These are phyloP conservation scores for Pichia sp. DNA, from an alignment of 1,139 yeast genomes.

Conservation along the genomic window DNA sequence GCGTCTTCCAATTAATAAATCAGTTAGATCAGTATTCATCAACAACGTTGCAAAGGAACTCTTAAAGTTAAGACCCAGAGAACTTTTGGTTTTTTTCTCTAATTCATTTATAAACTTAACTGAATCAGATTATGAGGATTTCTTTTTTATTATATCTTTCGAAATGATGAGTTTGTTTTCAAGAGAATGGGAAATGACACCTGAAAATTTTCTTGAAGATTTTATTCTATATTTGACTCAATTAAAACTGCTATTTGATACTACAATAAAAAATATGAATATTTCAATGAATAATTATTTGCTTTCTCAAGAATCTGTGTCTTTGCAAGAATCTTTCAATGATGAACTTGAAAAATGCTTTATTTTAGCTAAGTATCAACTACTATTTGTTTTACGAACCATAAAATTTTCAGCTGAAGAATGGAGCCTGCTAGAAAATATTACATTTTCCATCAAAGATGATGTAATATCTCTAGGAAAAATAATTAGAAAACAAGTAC, in stretches of 20 bases:
- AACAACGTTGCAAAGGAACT: slow-evolving; percentile 3
- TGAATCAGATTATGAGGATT: background rate
- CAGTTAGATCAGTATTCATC: background rate
- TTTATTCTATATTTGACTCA: slow-evolving; percentile 1
- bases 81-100: slow-evolving; percentile 5
- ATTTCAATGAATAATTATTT: too few relatives aligned
- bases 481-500: background rate
- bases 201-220: slow-evolving; percentile 1
- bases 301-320: too few relatives aligned
- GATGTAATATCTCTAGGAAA: background rate
- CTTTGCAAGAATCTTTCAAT: background rate
- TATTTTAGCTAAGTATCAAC: slow-evolving; percentile 9
- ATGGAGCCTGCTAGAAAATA: background rate
- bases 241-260: slow-evolving; percentile 1
- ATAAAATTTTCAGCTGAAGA: background rate
- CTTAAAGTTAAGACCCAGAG: slow-evolving; percentile 1
- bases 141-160: slow-evolving; percentile 8
- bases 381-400: background rate
- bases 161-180: slow-evolving; percentile 5
- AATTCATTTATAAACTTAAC: background rate
- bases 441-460: background rate
- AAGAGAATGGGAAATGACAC: slow-evolving; percentile 6
- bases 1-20: background rate
- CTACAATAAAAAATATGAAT: background rate
- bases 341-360: slow-evolving; percentile 4